A percentile compares a stretch with the other conserved stretches of the same genome.
phyloP scores from a whole-genome alignment of 75 land plant genomes.

The Adiantum capillusveneris region DNA sequence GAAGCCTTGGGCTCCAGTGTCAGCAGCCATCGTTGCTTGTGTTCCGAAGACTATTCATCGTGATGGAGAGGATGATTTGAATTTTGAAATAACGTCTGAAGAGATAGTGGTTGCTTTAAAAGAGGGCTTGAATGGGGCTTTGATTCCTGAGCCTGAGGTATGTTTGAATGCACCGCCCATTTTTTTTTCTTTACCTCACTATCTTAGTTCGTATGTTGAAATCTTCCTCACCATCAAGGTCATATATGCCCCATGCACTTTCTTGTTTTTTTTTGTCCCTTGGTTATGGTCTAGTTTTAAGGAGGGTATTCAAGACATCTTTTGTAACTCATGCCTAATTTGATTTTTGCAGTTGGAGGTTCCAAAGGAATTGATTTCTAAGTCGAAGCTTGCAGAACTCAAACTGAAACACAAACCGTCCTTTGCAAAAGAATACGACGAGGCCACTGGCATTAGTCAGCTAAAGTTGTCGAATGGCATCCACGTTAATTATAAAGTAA shows the following conservation, averaged over 20 bases:
- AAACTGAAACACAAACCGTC: constrained; percentile 45
- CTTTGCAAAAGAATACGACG: constrained; percentile 67
- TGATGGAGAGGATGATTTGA: constrained; percentile 71
- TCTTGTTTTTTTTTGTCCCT: not conserved
- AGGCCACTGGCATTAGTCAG: constrained; percentile 81
- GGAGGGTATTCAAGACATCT: too few species aligned
- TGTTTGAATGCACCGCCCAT: not conserved
- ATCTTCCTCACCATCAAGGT: too few species aligned
- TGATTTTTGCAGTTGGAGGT: constrained; percentile 68
- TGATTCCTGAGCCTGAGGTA: constrained; percentile 93
- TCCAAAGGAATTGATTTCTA: constrained; percentile 72
- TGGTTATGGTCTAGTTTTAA: too few species aligned
- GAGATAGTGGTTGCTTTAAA: constrained; percentile 74
- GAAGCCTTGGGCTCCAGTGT: constrained; percentile 63
- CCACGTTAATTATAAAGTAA: constrained; percentile 93
- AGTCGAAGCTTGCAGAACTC: constrained; percentile 49
- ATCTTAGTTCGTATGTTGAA: too few species aligned
- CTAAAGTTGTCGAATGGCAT: constrained; percentile 93
- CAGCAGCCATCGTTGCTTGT: constrained; percentile 97
- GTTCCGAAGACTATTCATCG: constrained; percentile 81
- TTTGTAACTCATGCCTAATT: too few species aligned
- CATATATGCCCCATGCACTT: too few species aligned
- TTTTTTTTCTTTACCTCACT: too few species aligned
- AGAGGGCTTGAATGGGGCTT: constrained; percentile 64
- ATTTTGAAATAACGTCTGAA: constrained; percentile 57